These are phyloP conservation scores for Hypomontagnella submonticulosa DNA, from an alignment of 495 filamentous ascomycete genomes.

Conservation along the genomic window DNA sequence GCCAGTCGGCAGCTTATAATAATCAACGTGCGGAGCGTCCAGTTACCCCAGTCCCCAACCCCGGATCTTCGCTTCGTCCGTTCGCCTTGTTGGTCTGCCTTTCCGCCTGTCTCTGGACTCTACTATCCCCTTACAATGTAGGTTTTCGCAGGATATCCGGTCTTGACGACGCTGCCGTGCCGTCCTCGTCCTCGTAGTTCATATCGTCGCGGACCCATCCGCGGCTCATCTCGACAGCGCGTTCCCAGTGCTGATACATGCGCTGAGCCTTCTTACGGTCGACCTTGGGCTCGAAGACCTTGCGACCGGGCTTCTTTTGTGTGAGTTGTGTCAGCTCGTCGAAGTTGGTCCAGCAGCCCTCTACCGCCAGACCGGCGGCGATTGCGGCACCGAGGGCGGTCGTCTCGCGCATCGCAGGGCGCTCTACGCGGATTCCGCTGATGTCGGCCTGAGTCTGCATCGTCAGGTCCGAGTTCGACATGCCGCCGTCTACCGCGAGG, in stretches of 20 bases:
- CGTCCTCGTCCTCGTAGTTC: conserved; percentile 19
- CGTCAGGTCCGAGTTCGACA: conserved; percentile 92
- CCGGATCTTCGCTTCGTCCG: no score
- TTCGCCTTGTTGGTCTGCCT: neutral
- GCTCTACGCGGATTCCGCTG: conserved; percentile 85
- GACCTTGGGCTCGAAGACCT: conserved; percentile 76
- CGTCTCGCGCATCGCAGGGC: conserved; percentile 92
- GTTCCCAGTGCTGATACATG: conserved; percentile 84
- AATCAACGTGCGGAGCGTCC: conserved; percentile 28
- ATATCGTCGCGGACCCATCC: conserved; percentile 71
- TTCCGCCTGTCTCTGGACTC: neutral
- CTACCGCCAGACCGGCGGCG: conserved; percentile 86
- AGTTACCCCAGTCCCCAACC: conserved; percentile 6
- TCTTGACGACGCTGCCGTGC: conserved; percentile 1
- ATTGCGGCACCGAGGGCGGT: conserved; percentile 95
- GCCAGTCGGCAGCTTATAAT: conserved; percentile 5
- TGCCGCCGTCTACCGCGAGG: conserved; percentile 91
- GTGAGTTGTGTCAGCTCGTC: conserved; percentile 78
- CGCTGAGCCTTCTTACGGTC: conserved; percentile 66
- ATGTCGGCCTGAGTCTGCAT: conserved; percentile 98
- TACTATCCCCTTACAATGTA: conserved; percentile 24
- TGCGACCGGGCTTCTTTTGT: conserved; percentile 74
- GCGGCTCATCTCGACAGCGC: conserved; percentile 89
- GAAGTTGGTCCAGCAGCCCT: conserved; percentile 80
- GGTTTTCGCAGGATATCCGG: conserved; percentile 38